These are phyloP conservation scores for Kuraishia molischiana DNA, from an alignment of 805 yeast species.

Conservation along the genomic window DNA sequence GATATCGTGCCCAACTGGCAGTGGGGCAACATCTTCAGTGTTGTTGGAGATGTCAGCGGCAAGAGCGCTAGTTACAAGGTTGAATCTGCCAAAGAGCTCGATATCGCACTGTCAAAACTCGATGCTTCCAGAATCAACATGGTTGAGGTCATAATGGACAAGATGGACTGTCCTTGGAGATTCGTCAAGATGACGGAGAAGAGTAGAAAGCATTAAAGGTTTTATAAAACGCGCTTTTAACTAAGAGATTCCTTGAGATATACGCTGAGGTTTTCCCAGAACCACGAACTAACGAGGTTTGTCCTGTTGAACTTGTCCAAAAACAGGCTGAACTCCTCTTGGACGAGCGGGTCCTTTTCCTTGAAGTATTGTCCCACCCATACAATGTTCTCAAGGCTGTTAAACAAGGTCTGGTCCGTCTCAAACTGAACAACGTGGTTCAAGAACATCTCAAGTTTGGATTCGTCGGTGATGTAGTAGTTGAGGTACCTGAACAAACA, in stretches of 20 bases:
- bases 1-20: constrained; percentile 78
- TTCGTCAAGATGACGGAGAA: constrained; percentile 31
- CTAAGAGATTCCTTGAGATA: neutral
- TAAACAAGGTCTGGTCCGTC: neutral
- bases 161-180: constrained; percentile 58
- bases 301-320: neutral
- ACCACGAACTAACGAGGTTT: neutral
- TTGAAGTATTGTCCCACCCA: neutral
- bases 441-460: constrained; percentile 1
- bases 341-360: neutral
- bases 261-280: neutral
- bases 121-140: constrained; percentile 28
- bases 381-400: neutral
- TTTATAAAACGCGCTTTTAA: neutral
- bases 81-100: constrained; percentile 27
- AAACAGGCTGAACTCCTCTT: neutral
- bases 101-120: constrained; percentile 23
- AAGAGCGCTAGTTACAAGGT: constrained; percentile 22
- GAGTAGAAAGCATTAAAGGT: constrained; percentile 11
- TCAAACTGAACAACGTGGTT: neutral
- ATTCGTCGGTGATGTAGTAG: neutral
- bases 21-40: constrained; percentile 33
- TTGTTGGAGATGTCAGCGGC: constrained; percentile 18
- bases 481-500: constrained; percentile 1
- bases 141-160: constrained; percentile 50